phyloP scores from a whole-genome alignment of 1,284 basidiomycete species.

The Leccinum pseudoinsigne region DNA sequence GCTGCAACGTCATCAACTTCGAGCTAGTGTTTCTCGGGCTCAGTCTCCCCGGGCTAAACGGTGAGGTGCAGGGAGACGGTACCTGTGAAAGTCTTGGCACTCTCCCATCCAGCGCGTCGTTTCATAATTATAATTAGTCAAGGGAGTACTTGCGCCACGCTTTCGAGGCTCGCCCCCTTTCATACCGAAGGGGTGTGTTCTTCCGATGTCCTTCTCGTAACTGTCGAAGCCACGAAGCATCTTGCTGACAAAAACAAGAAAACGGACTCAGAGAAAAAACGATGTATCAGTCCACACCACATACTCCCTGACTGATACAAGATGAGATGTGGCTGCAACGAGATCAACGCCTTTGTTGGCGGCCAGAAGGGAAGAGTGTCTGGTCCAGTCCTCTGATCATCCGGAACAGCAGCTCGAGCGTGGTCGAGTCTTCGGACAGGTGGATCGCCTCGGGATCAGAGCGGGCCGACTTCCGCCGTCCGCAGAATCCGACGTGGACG shows the following conservation, averaged over 20 bases:
- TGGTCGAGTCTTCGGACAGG: conserved; percentile 54
- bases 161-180: neutral
- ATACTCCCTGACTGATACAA: neutral
- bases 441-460: conserved; percentile 43
- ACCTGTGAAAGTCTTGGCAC: neutral
- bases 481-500: neutral
- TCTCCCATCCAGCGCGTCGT: neutral
- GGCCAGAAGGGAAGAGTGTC: neutral
- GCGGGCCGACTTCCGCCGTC: conserved; percentile 37
- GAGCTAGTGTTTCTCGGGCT: no score
- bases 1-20: no score
- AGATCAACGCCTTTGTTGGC: neutral
- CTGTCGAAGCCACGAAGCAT: neutral
- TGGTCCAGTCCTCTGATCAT: conserved; percentile 55
- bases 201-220: neutral
- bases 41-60: no score
- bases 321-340: neutral
- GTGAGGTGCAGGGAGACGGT: neutral
- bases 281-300: neutral
- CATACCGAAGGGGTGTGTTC: neutral
- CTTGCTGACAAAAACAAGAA: neutral
- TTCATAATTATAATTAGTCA: neutral
- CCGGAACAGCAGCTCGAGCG: conserved; percentile 54
- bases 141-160: neutral
- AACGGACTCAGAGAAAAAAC: neutral